Base-by-base conservation (phyloP, 352 stramenopile species). In the Albugo candida region DNA sequence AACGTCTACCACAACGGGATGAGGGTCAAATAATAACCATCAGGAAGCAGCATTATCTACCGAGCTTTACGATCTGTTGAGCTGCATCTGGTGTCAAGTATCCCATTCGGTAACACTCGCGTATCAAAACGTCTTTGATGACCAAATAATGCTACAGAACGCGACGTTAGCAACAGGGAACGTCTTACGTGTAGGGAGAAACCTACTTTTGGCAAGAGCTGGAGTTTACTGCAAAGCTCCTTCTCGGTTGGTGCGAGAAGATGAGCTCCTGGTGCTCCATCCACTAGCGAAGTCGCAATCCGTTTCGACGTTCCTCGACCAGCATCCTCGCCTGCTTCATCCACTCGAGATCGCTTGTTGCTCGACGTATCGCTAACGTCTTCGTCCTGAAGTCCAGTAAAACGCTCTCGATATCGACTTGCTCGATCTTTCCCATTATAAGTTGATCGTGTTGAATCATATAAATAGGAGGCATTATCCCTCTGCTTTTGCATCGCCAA, bases 51-150 rank as follows among this genome's bases (percentile, higher is more conserved):
- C n/a, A 24, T 16, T 16, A 65, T 66, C 35, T 53, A 92, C 75
- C 78, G 53, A 97, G 89, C 56, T 95, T 93, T 16, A 96, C 74
- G 21, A 95, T 81, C 13, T 89, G 75, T 53, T 81, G 83, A 17
- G 76, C 73, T 41, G 67, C 78, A 44, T 80, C 70, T 58, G 83
- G 70, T 19, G 69, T 75, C 49, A 87, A 46, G 53, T 89, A 73
- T 37, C 79, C 69, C 44, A 86, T 58, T 45, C 70, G 59, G 55
- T 78, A 81, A 62, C 75, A 74, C 65, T 95, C 70, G 58, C 81
- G 78, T 60, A 98, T 83, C 13, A 98, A 55, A 13, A 79, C 88
- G 35, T 92, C 93, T 61, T 97, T 98, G 48, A 96, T 93, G 49
- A 96, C 75, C 41, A 96, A 58, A 64, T 97, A 98, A 57, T 95